phyloP scores from a whole-genome alignment of 305 asterid genomes.

The Coffea humblotiana region DNA sequence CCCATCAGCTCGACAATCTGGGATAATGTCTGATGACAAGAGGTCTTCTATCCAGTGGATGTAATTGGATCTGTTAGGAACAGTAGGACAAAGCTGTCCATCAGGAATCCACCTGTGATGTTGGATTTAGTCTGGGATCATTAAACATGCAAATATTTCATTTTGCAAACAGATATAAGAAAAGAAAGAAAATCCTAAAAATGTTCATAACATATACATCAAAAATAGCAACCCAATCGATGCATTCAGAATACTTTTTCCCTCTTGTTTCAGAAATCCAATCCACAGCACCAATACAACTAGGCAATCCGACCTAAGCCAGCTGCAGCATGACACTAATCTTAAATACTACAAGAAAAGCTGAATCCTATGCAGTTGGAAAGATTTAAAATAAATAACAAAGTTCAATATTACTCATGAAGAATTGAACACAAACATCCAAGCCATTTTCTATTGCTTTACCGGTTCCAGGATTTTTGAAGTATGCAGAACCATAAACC shows the following conservation, averaged over 20 bases:
- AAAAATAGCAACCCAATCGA: no score
- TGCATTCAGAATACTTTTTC: no score
- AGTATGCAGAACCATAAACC: no score
- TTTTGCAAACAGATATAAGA: not conserved
- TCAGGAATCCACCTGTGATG: constrained; percentile 89
- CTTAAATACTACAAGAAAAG: not conserved
- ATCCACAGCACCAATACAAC: not conserved
- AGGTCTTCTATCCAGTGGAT: constrained; percentile 94
- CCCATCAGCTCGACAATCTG: constrained; percentile 27
- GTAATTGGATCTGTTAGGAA: constrained; percentile 90
- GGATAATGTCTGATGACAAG: constrained; percentile 60
- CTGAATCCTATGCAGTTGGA: no score
- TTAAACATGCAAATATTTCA: not conserved
- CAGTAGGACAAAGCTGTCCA: constrained; percentile 98
- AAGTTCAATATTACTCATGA: no score
- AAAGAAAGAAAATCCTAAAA: not conserved
- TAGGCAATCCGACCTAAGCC: not conserved
- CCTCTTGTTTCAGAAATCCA: not conserved
- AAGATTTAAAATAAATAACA: no score
- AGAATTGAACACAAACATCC: no score
- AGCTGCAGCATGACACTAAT: not conserved
- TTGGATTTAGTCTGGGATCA: constrained; percentile 13
- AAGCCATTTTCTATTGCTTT: no score
- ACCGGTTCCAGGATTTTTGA: no score
- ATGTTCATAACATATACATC: no score